Evolutionary conservation across 1,284 basidiomycete species (phyloP).

Genomic region (Blastosporella zonata): DNA sequence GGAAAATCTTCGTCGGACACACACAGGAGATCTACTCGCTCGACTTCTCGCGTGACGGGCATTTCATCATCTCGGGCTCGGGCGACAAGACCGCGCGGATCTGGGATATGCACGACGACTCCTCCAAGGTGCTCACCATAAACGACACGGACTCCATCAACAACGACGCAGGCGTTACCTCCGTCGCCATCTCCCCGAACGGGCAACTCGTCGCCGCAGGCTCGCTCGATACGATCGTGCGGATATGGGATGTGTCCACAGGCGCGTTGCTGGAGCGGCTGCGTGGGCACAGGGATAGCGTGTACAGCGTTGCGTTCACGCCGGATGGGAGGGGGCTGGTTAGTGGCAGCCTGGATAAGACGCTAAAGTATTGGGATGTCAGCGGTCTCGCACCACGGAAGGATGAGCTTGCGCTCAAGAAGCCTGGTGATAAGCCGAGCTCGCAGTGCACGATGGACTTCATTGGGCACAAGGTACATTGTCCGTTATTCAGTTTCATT

Average conservation of each 20-base stretch:
- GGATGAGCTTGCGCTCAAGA: constrained; percentile 24
- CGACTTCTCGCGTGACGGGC: constrained; percentile 81
- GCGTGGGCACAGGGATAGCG: constrained; percentile 80
- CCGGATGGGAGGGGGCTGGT: constrained; percentile 81
- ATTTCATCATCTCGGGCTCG: constrained; percentile 82
- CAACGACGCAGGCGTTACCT: constrained; percentile 75
- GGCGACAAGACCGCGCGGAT: constrained; percentile 87
- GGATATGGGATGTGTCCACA: constrained; percentile 82
- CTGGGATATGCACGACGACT: constrained; percentile 76
- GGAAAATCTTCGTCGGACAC: constrained; percentile 79
- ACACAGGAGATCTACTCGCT: constrained; percentile 90
- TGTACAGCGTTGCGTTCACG: constrained; percentile 87
- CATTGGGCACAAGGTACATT: constrained; percentile 66
- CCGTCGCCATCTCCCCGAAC: constrained; percentile 79
- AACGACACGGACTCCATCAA: constrained; percentile 51
- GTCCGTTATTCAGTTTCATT: background rate
- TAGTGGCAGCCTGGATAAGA: constrained; percentile 85
- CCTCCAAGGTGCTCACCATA: constrained; percentile 54
- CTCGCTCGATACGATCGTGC: constrained; percentile 78
- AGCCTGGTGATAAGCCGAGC: constrained; percentile 27
- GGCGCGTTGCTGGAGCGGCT: constrained; percentile 74
- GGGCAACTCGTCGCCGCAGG: constrained; percentile 82
- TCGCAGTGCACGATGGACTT: constrained; percentile 72
- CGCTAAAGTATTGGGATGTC: constrained; percentile 87
- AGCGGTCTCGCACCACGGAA: constrained; percentile 42